phyloP scores from a whole-genome alignment of 2,329 filamentous ascomycete genomes.

The Aureobasidium sp. region DNA sequence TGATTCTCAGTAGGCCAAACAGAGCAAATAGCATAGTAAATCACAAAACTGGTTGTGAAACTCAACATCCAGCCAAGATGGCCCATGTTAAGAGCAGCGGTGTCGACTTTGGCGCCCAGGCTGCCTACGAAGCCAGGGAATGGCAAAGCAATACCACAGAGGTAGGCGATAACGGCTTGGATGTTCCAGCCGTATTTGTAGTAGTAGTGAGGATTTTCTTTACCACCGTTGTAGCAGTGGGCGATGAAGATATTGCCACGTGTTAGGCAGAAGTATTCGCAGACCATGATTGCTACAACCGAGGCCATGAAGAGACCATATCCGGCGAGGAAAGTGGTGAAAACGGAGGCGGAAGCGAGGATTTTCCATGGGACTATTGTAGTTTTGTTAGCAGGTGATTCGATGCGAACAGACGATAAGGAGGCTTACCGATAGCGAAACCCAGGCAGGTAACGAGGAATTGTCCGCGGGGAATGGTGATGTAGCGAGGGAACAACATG shows the following conservation, averaged over 20 bases:
- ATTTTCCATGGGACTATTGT: constrained; percentile 52
- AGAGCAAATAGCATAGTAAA: constrained; percentile 40
- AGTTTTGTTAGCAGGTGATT: neutral
- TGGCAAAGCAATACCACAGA: constrained; percentile 49
- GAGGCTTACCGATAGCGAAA: constrained; percentile 44
- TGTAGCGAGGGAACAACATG: constrained; percentile 40
- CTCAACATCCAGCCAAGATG: constrained; percentile 57
- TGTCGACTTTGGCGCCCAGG: constrained; percentile 29
- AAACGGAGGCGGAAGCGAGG: constrained; percentile 47
- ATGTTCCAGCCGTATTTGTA: constrained; percentile 49
- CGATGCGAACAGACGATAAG: neutral
- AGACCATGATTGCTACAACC: constrained; percentile 52
- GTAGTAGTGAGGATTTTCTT: constrained; percentile 39
- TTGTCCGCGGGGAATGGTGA: constrained; percentile 35
- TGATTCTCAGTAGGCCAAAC: constrained; percentile 33
- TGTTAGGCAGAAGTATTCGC: constrained; percentile 50
- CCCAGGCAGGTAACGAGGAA: constrained; percentile 25
- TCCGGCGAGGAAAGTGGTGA: constrained; percentile 51
- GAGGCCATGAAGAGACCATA: constrained; percentile 40
- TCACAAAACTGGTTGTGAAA: constrained; percentile 46
- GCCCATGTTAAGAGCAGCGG: constrained; percentile 30
- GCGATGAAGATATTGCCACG: constrained; percentile 26
- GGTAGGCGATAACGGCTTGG: constrained; percentile 47
- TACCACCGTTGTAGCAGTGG: constrained; percentile 39
- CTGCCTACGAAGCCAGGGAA: constrained; percentile 46